Percentiles rank a stretch among this genome's conserved stretches.
These are phyloP conservation scores for Penicillium sp. DNA, from an alignment of 2,329 filamentous ascomycete species.

Conservation along the genomic window DNA sequence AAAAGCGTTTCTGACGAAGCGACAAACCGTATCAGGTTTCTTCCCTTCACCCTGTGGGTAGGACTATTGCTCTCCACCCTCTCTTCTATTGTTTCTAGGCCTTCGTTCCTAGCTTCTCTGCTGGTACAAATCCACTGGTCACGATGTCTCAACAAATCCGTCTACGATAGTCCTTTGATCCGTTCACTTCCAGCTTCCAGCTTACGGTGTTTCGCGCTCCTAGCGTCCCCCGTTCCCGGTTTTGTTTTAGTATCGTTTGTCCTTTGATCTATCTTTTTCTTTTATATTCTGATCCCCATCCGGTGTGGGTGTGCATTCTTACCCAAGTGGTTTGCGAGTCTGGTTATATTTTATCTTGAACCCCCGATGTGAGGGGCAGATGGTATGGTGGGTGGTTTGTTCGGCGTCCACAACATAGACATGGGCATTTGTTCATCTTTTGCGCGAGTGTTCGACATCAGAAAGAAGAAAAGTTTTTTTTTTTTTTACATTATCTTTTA, in stretches of 20 bases:
- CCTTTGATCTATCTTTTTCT: constrained; percentile 15
- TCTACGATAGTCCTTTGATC: constrained; percentile 6
- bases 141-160: constrained; percentile 4
- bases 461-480: constrained; percentile 31
- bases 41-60: constrained; percentile 8
- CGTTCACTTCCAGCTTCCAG: constrained; percentile 8
- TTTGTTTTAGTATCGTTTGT: constrained; percentile 20
- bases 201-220: constrained; percentile 13
- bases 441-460: constrained; percentile 26
- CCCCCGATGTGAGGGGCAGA: constrained; percentile 36
- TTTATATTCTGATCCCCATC: constrained; percentile 23
- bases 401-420: constrained; percentile 46
- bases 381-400: constrained; percentile 39
- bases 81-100: constrained; percentile 4
- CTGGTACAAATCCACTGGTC: constrained; percentile 7
- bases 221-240: constrained; percentile 14
- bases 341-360: constrained; percentile 30
- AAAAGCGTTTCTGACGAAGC: constrained; percentile 6
- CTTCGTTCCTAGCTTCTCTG: constrained; percentile 1
- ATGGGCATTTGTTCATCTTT: constrained; percentile 38
- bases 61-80: constrained; percentile 15
- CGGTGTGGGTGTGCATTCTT: constrained; percentile 28
- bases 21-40: neutral
- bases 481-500: constrained; percentile 10
- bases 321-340: constrained; percentile 28